Base-by-base conservation (phyloP, 2,329 filamentous ascomycete species). In the Stromatinia cepivora region DNA sequence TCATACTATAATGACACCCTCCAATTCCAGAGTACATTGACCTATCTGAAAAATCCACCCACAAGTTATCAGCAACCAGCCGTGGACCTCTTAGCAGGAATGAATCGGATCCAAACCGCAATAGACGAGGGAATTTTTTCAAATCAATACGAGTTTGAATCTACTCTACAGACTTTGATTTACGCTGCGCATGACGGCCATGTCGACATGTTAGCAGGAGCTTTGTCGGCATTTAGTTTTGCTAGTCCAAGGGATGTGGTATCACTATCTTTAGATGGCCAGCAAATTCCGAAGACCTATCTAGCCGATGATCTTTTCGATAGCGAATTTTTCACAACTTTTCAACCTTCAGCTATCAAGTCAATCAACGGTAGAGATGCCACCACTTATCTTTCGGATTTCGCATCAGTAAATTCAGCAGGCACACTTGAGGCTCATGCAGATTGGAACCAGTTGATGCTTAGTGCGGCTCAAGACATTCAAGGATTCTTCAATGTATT, bases 121-220 rank as follows among this genome's bases (percentile, higher is more conserved):
- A 81, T 82, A 20, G 71, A 75, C 9, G 76, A 76, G 9, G 81
- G 81, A 2, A 76, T 76, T 4, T 88, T 83, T 72, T 75, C 77
- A 4, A 84, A 81, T 75, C 84, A 88, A 72, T 87, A 84, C 75
- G 82, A 86, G 13, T 87, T 88, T 72, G 84, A 87, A 72, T 73
- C 79, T 9, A 84, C 85, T 17, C 80, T 92, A 4, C 83, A 84
- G 78, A 85, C 25, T 79, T 87, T 66, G 79, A 81, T 66, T 78
- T 73, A 72, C 50, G 54, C 81, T 2, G 84, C 87, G 1, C 87
- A 90, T 72, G 89, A 92, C 75, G 86, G 86, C 0, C 89, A 92
- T 75, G 86, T 89, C 59, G 79, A 80, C 3, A 87, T 84, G 72
- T 75, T 81, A 10, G 84, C 85, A 2, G 84, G 86, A 66, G 80